A percentile compares a stretch with the other conserved stretches of the same genome.
These are phyloP conservation scores for Silene conica DNA, from an alignment of 148 eudicot genomes.

Conservation along the genomic window DNA sequence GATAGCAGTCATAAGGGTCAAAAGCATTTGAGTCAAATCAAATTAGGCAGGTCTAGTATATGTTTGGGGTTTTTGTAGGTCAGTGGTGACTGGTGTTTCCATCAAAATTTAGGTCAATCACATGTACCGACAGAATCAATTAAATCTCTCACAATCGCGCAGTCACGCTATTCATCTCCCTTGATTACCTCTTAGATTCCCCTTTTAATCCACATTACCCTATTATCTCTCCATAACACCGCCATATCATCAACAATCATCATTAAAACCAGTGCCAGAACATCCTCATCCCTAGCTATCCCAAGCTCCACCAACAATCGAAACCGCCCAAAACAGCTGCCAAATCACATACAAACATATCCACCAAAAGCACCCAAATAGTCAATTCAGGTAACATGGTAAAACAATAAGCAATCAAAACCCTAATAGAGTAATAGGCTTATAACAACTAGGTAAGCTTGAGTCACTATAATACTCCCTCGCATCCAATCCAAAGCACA, in stretches of 20 bases:
- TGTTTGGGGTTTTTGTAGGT: no score
- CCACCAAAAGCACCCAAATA: conserved; percentile 87
- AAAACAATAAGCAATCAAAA: conserved; percentile 90
- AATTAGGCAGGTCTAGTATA: no score
- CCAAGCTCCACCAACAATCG: conserved; percentile 88
- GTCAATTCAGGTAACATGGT: conserved; percentile 96
- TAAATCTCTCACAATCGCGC: no score
- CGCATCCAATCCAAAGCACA: no score
- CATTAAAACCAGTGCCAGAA: conserved; percentile 71
- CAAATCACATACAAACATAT: conserved; percentile 81
- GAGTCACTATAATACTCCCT: conserved; percentile 76
- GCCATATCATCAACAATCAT: conserved; percentile 31
- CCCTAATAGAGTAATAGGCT: conserved; percentile 37
- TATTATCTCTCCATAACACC: conserved; percentile 57
- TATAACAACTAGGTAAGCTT: conserved; percentile 65
- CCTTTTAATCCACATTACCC: background rate
- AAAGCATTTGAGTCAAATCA: no score
- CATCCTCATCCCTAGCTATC: conserved; percentile 80
- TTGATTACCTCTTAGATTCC: no score
- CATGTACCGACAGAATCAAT: no score
- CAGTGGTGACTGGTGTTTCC: no score
- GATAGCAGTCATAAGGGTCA: no score
- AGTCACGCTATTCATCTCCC: no score
- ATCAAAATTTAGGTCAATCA: no score
- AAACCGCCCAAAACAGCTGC: conserved; percentile 87